Percentiles rank a stretch among this genome's conserved stretches.
These are phyloP conservation scores for Populus nigra DNA, from an alignment of 345 rosid genomes.

Conservation along the genomic window DNA sequence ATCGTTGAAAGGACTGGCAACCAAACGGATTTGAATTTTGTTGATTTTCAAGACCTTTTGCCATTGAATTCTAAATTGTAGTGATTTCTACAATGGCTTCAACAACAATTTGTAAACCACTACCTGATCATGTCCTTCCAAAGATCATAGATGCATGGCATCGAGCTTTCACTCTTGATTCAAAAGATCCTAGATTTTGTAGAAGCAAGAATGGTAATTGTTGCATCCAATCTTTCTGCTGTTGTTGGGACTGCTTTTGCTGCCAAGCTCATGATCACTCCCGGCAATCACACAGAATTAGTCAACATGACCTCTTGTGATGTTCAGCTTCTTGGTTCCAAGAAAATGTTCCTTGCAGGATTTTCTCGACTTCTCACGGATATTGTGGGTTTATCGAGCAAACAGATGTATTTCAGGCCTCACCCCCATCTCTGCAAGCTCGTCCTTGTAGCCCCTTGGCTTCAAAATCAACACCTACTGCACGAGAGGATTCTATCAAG, in stretches of 20 bases:
- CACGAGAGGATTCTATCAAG: slow-evolving; percentile 38
- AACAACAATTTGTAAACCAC: slow-evolving; percentile 73
- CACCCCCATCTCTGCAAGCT: background rate
- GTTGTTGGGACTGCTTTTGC: no score
- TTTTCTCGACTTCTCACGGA: background rate
- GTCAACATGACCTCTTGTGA: no score
- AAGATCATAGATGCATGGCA: background rate
- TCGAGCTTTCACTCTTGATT: no score
- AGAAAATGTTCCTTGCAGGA: no score
- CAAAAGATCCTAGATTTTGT: no score
- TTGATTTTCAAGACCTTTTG: slow-evolving; percentile 45
- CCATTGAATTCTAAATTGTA: slow-evolving; percentile 65
- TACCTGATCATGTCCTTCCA: slow-evolving; percentile 44
- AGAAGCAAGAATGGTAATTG: no score
- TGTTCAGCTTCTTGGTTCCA: no score
- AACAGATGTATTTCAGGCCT: background rate
- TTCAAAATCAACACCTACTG: slow-evolving; percentile 67
- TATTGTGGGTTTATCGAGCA: slow-evolving; percentile 1
- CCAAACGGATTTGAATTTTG: background rate
- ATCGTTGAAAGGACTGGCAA: slow-evolving; percentile 3
- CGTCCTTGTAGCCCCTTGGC: slow-evolving; percentile 32
- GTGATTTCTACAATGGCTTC: slow-evolving; percentile 75
- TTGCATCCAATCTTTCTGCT: no score
- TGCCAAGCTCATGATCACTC: no score
- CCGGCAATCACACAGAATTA: no score